phyloP scores from a whole-genome alignment of 2,329 filamentous ascomycete species.

The Colletotrichum sp. region DNA sequence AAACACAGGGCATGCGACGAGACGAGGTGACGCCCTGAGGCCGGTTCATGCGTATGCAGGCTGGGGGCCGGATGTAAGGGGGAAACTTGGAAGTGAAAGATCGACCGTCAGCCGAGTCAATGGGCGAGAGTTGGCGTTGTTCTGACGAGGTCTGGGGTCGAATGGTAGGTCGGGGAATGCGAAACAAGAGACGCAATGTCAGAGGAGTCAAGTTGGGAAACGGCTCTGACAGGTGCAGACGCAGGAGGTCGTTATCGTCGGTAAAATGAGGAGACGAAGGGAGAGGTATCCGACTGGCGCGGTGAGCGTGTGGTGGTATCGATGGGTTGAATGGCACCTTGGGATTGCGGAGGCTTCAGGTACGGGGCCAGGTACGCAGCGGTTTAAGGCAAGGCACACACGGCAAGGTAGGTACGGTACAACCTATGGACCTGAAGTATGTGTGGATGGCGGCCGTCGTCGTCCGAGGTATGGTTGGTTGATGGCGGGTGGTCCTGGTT shows the following conservation, averaged over 20 bases:
- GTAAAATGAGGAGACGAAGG: not conserved
- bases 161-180: constrained; percentile 1
- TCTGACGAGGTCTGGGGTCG: not conserved
- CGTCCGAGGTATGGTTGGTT: not conserved
- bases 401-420: not conserved
- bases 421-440: not conserved
- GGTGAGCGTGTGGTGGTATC: constrained; percentile 4
- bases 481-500: not conserved
- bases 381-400: not conserved
- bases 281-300: constrained; percentile 6
- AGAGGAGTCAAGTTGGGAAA: not conserved
- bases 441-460: not conserved
- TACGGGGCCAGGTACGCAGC: not conserved
- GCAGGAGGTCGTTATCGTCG: constrained; percentile 3
- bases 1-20: constrained; percentile 8
- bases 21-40: constrained; percentile 13
- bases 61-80: constrained; percentile 15
- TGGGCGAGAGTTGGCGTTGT: not conserved
- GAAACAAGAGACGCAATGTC: constrained; percentile 8
- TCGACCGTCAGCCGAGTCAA: constrained; percentile 3
- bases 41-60: constrained; percentile 15
- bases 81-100: constrained; percentile 10
- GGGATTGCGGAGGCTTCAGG: not conserved
- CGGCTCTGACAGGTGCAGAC: constrained; percentile 9
- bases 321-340: not conserved